Percentiles rank a stretch among this genome's conserved stretches.
phyloP scores from a whole-genome alignment of 805 yeast species.

The Vanderwaltozyma polyspora region DNA sequence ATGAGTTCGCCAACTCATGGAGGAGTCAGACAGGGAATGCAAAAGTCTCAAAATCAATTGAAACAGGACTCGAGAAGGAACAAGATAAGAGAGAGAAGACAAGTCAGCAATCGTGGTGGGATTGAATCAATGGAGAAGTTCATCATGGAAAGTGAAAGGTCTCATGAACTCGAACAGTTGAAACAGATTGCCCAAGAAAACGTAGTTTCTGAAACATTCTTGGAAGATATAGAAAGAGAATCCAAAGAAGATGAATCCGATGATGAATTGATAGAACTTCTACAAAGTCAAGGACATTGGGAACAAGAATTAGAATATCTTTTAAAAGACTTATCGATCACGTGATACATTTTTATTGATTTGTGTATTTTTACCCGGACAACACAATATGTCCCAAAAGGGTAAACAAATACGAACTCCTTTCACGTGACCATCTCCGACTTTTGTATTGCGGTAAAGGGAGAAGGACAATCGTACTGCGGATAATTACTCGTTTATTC shows the following conservation, averaged over 20 bases:
- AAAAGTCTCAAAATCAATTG: too few species aligned
- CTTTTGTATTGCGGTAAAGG: too few species aligned
- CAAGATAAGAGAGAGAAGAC: not conserved
- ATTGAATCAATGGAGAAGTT: constrained; percentile 19
- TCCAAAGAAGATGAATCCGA: constrained; percentile 10
- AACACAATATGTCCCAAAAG: too few species aligned
- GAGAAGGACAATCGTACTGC: too few species aligned
- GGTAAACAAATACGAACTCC: too few species aligned
- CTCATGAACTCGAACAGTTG: constrained; percentile 8
- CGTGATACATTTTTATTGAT: not conserved
- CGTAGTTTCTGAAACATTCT: constrained; percentile 11
- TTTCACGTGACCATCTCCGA: too few species aligned
- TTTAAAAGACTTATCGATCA: constrained; percentile 6
- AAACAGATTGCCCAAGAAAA: constrained; percentile 12
- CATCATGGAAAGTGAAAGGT: constrained; percentile 16
- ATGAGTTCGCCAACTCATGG: too few species aligned
- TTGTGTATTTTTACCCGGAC: too few species aligned
- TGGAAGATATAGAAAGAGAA: constrained; percentile 12
- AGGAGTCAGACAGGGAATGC: too few species aligned
- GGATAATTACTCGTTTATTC: too few species aligned
- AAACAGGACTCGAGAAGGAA: not conserved
- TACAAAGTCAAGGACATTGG: constrained; percentile 10
- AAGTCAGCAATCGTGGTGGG: constrained; percentile 15
- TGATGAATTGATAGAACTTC: constrained; percentile 17
- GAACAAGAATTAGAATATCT: constrained; percentile 16